Base-by-base conservation (phyloP, 257 asterid genomes). In the Vinca minor region DNA sequence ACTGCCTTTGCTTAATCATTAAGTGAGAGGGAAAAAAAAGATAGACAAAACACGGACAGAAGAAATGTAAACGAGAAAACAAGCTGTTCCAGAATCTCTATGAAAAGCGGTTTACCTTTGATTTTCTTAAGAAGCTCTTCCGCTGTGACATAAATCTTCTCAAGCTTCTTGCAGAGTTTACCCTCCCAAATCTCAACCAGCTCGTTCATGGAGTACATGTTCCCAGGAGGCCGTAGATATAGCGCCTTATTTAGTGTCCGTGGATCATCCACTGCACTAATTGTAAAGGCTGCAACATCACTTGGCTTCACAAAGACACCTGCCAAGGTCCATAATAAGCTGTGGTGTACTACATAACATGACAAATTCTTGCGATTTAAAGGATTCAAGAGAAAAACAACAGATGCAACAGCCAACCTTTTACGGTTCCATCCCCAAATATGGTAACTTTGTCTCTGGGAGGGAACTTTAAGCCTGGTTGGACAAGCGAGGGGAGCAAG, bases 211-310 rank as follows among this genome's bases (percentile, higher is more conserved):
- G 93, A 86, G 65, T 75, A 74, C 12, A 82, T 83, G 67, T 86
- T 91, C 15, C 93, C 95, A 11, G 80, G 81, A 55, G 96, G 98
- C 81, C 96, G 83, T 76, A 91, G 64, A 67, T 86, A 71, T 20
- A 88, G 60, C 29, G 70, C 68, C 73, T 82, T 91, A 61, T 88
- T 88, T 78, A 91, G 65, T 4, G 88, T 78, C 10, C 80, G 81
- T 15, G 85, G 83, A 79, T 91, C 98, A 68, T 91, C 95, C 68
- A 86, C 87, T 7, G 98, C 73, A 69, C 83, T 75, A 49, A 91
- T 85, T 18, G 94, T 82, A 77, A 91, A 91, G 61, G 95, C 71
- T 56, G 96, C 98, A 70, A 86, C 96, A 70, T 91, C 98, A 4
- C 76, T 69, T 81, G 84, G 89, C 70, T 81, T 85, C 81, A 84